phyloP scores from a whole-genome alignment of 495 filamentous ascomycete genomes.

The Parathielavia appendiculata region DNA sequence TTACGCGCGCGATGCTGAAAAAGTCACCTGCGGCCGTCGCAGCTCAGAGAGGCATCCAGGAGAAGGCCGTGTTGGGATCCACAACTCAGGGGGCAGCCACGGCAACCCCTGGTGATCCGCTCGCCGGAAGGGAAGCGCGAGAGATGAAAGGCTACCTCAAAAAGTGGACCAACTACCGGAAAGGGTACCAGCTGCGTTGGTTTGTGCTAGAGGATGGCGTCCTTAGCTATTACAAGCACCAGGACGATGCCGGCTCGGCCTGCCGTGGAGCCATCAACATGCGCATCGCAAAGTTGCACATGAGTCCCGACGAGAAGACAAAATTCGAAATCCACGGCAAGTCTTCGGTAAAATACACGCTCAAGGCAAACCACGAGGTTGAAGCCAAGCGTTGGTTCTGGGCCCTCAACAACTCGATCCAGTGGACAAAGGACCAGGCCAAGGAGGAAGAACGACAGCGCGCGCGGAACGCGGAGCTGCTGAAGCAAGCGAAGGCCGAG shows the following conservation, averaged over 20 bases:
- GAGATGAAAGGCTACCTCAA: slow-evolving; percentile 99
- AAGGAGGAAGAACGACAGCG: slow-evolving; percentile 77
- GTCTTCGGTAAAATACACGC: slow-evolving; percentile 96
- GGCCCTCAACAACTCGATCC: slow-evolving; percentile 97
- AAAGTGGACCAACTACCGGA: slow-evolving; percentile 98
- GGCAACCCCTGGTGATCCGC: slow-evolving; percentile 54
- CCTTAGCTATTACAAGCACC: slow-evolving; percentile 97
- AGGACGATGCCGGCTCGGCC: slow-evolving; percentile 88
- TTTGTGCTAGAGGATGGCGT: slow-evolving; percentile 98
- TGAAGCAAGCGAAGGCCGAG: slow-evolving; percentile 60
- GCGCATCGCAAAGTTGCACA: slow-evolving; percentile 87
- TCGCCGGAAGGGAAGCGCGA: slow-evolving; percentile 76
- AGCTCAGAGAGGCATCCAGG: slow-evolving; percentile 91
- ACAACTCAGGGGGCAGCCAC: slow-evolving; percentile 54
- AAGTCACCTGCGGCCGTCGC: slow-evolving; percentile 90
- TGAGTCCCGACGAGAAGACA: slow-evolving; percentile 95
- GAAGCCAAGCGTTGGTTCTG: slow-evolving; percentile 95
- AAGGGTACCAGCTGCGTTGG: slow-evolving; percentile 93
- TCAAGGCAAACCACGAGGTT: slow-evolving; percentile 93
- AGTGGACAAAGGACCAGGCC: slow-evolving; percentile 95
- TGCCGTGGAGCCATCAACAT: slow-evolving; percentile 98
- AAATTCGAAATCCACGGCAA: slow-evolving; percentile 97
- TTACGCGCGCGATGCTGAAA: slow-evolving; percentile 78
- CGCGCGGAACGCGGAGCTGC: slow-evolving; percentile 63
- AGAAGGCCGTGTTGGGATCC: slow-evolving; percentile 85